Base-by-base conservation (phyloP, 441 rosid genomes). In the Hura crepitans region DNA sequence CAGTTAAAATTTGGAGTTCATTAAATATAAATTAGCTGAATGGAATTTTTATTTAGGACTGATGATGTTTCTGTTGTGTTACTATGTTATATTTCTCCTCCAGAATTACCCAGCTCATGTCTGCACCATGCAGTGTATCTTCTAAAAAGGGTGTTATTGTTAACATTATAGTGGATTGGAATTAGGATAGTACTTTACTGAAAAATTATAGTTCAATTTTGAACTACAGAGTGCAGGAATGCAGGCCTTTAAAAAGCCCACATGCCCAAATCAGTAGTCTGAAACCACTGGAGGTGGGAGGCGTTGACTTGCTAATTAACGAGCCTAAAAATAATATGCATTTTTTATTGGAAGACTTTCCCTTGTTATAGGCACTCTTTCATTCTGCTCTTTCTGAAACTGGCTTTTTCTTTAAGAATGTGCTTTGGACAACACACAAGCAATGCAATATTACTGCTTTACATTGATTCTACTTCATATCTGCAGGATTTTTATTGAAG, bases 401-500 rank as follows among this genome's bases (percentile, higher is more conserved):
- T 11, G 51, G 12, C 22, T 43, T 15, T 60, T 67, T 33, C 25
- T 12, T 45, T 54, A 6, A 54, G 64, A 8, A 50, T 39, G 20
- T 55, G 28, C 53, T 63, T 51, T 42, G 12, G 30, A 45, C 18
- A 49, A 10, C 11, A 23, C 45, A 46, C 49, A 14, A 9, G 22
- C 9, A 15, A 62, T 43, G 60, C 27, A 8, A n/a, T 28, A 4
- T 59, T 25, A 22, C 39, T 22, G 20, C 35, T 35, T 43, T 47
- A 13, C 12, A 63, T 23, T 54, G 71, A 57, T 70, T 65, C 11
- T 62, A 17, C 35, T 13, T 20, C 4, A 8, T 31, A 25, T 64
- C 51, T 65, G 46, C 75, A 77, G 80, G 80, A 33, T 77, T 49
- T 65, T 77, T 77, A 37, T 77, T 92, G 84, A 95, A 92, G 84